Evolutionary conservation across 2,329 filamentous ascomycete species (phyloP).

Genomic region (Clonostachys rosea): DNA sequence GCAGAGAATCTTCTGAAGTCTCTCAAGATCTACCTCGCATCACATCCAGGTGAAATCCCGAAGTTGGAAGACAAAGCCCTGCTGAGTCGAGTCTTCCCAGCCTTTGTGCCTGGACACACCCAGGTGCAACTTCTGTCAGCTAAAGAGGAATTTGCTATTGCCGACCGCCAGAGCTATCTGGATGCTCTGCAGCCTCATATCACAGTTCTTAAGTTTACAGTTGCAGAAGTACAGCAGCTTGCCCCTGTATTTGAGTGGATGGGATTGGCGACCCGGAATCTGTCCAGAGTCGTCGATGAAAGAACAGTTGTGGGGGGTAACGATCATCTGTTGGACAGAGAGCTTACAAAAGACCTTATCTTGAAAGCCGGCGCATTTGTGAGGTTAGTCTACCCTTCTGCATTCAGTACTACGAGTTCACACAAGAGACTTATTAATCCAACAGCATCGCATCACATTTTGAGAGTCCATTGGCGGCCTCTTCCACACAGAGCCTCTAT

Average conservation of each 20-base stretch:
- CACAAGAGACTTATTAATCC: too few species aligned
- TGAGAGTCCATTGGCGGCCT: neutral
- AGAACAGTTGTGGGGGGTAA: conserved; percentile 12
- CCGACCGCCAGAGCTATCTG: conserved; percentile 16
- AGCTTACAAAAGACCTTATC: conserved; percentile 5
- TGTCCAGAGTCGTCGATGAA: conserved; percentile 19
- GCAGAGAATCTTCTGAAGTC: conserved; percentile 15
- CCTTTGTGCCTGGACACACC: neutral
- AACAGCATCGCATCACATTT: too few species aligned
- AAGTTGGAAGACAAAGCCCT: neutral
- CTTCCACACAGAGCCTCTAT: neutral
- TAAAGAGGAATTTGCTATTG: conserved; percentile 8
- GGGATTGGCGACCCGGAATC: conserved; percentile 12
- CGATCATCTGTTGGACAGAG: neutral
- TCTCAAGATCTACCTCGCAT: conserved; percentile 16
- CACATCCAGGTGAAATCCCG: too few species aligned
- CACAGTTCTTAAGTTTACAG: conserved; percentile 20
- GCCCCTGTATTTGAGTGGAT: conserved; percentile 19
- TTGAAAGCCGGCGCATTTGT: too few species aligned
- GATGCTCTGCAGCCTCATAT: conserved; percentile 12
- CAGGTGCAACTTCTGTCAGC: conserved; percentile 7
- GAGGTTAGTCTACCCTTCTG: too few species aligned
- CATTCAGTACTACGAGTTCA: too few species aligned
- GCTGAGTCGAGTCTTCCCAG: neutral
- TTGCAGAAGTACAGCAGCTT: conserved; percentile 16